These are phyloP conservation scores for Neurospora sp. DNA, from an alignment of 495 filamentous ascomycete genomes.

Conservation along the genomic window DNA sequence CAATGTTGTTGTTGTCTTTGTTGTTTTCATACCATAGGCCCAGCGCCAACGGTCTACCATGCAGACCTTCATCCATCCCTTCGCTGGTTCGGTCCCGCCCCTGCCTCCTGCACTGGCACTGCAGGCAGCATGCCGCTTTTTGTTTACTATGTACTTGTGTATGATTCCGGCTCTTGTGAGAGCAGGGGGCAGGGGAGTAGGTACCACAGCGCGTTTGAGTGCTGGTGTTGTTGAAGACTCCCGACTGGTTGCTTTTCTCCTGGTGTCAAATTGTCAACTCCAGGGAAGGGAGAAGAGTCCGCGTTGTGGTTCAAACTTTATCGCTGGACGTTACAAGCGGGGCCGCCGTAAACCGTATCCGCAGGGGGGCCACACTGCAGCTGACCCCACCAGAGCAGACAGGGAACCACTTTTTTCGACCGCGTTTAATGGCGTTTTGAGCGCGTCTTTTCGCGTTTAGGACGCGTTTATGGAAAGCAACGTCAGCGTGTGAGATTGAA, in stretches of 20 bases:
- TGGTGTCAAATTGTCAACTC: neutral
- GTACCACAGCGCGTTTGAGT: neutral
- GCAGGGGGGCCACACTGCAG: neutral
- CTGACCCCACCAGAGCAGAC: neutral
- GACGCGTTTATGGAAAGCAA: neutral
- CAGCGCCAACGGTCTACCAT: neutral
- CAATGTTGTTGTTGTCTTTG: neutral
- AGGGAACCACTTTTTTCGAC: neutral
- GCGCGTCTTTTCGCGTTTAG: neutral
- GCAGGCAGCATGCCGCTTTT: neutral
- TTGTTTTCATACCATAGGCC: neutral
- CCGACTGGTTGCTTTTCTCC: neutral
- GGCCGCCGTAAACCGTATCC: neutral
- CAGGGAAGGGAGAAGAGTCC: too few species aligned
- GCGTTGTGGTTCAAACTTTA: too few species aligned
- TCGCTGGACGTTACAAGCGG: neutral
- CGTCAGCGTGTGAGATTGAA: neutral
- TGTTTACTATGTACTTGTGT: too few species aligned
- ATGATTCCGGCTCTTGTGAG: neutral
- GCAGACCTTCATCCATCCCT: neutral
- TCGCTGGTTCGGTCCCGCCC: neutral
- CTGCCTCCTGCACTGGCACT: neutral
- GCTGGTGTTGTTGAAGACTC: neutral
- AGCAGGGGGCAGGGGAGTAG: neutral
- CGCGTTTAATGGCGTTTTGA: neutral